Base-by-base conservation (phyloP, 2,329 filamentous ascomycete species). In the Penicillium sp. region DNA sequence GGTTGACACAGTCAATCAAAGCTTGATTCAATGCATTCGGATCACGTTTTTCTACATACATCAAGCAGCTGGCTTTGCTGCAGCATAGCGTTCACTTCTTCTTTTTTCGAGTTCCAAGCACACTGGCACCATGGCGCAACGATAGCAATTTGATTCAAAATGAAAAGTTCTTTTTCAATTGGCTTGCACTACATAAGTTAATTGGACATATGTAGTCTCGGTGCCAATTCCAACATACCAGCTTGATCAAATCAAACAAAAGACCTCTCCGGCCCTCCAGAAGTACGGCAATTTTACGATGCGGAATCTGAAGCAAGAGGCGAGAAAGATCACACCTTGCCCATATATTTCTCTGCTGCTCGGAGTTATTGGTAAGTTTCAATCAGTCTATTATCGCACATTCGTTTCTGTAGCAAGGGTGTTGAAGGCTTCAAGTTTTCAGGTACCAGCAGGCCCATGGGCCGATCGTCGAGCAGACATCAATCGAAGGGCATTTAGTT, bases 401-500 rank as follows among this genome's bases (percentile, higher is more conserved):
- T 26, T 1, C 32, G 7, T 39, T 16, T 7, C 4, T 5, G 1
- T 46, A 16, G 18, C 7, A 9, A 32, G 27, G 10, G 27, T 35
- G 9, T 48, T 61, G n/a, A n/a, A n/a, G n/a, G n/a, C 5, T 45
- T 42, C 7, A 49, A 44, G 10, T 11, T 8, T 29, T 16, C 34
- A 64, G 58, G 52, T 84, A 85, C 61, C 77, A 79, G 51, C 82
- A 85, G 66, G 79, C 83, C 0, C 82, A 86, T 60, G 62, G 67
- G 27, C 83, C 82, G 0, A 80, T 86, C 18, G 60, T 76, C 0
- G 73, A 83, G 45, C 83, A 85, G 63, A 56, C 74, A 30, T 77
- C 77, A 0, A 75, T 86, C 41, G 79, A 85, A 59, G 84, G 84
- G 0, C 84, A 86, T 57, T 76, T 80, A 0, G 83, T 87, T 3